These are phyloP conservation scores for Chaetomium globosum DNA, from an alignment of 2,329 filamentous ascomycete genomes.

Conservation along the genomic window DNA sequence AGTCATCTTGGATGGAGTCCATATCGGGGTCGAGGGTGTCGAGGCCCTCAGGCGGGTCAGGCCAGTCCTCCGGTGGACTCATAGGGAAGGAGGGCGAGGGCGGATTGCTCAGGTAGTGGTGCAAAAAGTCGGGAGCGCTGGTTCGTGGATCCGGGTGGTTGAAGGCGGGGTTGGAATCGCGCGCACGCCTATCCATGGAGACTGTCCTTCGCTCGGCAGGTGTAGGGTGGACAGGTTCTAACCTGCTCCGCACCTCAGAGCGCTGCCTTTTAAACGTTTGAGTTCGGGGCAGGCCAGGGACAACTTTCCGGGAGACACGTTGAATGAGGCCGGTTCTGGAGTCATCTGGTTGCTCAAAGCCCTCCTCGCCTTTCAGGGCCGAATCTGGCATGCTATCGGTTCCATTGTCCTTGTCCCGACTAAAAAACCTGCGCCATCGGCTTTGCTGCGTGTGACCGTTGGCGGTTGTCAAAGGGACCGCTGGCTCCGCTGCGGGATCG, in stretches of 20 bases:
- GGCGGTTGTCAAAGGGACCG: constrained; percentile 29
- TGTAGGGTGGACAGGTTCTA: constrained; percentile 67
- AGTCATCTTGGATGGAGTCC: constrained; percentile 3
- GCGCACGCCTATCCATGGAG: constrained; percentile 61
- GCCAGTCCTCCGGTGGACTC: constrained; percentile 42
- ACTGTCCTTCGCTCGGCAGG: constrained; percentile 70
- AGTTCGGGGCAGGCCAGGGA: constrained; percentile 74
- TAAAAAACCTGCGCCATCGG: constrained; percentile 38
- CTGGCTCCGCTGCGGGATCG: constrained; percentile 29
- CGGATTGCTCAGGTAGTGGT: constrained; percentile 37
- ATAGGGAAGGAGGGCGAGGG: constrained; percentile 39
- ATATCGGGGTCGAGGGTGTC: constrained; percentile 18
- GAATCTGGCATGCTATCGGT: constrained; percentile 23
- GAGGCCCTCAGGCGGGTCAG: constrained; percentile 35
- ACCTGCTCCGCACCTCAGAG: constrained; percentile 74
- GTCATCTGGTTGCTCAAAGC: constrained; percentile 38
- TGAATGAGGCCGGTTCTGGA: constrained; percentile 45
- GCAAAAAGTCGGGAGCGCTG: constrained; percentile 54
- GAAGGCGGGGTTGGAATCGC: constrained; percentile 42
- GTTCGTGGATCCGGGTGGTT: constrained; percentile 47
- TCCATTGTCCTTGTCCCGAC: constrained; percentile 37
- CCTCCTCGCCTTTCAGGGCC: constrained; percentile 27
- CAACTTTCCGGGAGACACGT: constrained; percentile 62
- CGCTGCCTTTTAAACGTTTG: constrained; percentile 81
- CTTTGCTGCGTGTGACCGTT: constrained; percentile 33